phyloP scores from a whole-genome alignment of 2,329 filamentous ascomycete species.

The Emericellopsis atlantica region DNA sequence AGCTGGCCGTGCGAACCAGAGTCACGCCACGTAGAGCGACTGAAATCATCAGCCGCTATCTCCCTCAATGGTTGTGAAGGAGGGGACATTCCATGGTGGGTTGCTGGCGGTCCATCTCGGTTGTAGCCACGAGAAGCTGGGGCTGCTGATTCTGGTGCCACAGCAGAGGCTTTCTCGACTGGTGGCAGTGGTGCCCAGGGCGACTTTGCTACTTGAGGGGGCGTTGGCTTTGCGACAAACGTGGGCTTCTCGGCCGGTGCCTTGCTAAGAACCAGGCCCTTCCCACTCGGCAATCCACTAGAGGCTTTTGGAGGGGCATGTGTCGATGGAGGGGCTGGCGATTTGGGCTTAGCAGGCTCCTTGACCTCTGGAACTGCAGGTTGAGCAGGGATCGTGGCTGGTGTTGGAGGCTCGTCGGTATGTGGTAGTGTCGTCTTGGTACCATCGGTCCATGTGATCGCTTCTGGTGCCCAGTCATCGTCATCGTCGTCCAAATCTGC shows the following conservation, averaged over 20 bases:
- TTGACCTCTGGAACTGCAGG: constrained; percentile 14
- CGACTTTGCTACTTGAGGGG: constrained; percentile 64
- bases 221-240: constrained; percentile 58
- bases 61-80: constrained; percentile 44
- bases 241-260: constrained; percentile 56
- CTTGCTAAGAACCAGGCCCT: constrained; percentile 53
- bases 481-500: constrained; percentile 83
- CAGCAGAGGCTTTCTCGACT: constrained; percentile 66
- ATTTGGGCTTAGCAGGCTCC: constrained; percentile 28
- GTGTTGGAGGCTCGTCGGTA: constrained; percentile 32
- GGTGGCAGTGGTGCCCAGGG: constrained; percentile 85
- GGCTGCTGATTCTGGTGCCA: constrained; percentile 41
- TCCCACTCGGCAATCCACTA: constrained; percentile 36
- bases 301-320: constrained; percentile 14
- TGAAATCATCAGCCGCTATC: constrained; percentile 90
- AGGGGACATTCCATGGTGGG: constrained; percentile 39
- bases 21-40: constrained; percentile 70
- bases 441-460: constrained; percentile 79
- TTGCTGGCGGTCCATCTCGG: constrained; percentile 29
- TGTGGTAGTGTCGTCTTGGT: constrained; percentile 68
- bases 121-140: constrained; percentile 31
- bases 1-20: constrained; percentile 58
- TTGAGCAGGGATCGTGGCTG: constrained; percentile 8
- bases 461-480: constrained; percentile 76
- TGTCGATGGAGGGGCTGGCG: constrained; percentile 23